phyloP scores from a whole-genome alignment of 768 basidiomycete species.

The Lentinus brumalis region DNA sequence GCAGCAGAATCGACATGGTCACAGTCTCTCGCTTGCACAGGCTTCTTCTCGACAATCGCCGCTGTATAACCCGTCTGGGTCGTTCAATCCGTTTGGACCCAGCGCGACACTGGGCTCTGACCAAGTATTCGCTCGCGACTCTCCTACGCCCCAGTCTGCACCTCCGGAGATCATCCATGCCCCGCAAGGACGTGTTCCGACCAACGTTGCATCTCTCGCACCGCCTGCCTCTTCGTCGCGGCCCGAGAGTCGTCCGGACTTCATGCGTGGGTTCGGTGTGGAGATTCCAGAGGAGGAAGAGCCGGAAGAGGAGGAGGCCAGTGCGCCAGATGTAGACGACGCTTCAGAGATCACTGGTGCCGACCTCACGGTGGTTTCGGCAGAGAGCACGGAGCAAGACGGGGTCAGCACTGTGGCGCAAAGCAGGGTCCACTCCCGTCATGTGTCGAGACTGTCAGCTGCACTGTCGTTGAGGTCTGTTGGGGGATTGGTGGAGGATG shows the following conservation, averaged over 20 bases:
- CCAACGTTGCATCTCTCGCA: slow-evolving; percentile 46
- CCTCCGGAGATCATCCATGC: slow-evolving; percentile 43
- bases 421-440: slow-evolving; percentile 65
- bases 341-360: slow-evolving; percentile 33
- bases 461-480: slow-evolving; percentile 67
- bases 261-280: slow-evolving; percentile 76
- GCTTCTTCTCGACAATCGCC: slow-evolving; percentile 42
- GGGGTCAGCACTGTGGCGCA: slow-evolving; percentile 49
- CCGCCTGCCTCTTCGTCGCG: slow-evolving; percentile 48
- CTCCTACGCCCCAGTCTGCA: slow-evolving; percentile 29
- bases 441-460: slow-evolving; percentile 67
- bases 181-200: slow-evolving; percentile 57
- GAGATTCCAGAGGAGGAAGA: slow-evolving; percentile 80
- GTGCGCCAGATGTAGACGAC: slow-evolving; percentile 37
- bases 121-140: slow-evolving; percentile 31
- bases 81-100: slow-evolving; percentile 70
- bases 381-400: slow-evolving; percentile 36
- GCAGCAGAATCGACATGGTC: slow-evolving; percentile 61
- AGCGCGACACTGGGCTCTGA: slow-evolving; percentile 57
- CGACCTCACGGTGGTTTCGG: slow-evolving; percentile 18
- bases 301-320: slow-evolving; percentile 50
- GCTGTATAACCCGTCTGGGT: slow-evolving; percentile 38
- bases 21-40: slow-evolving; percentile 73
- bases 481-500: slow-evolving; percentile 40
- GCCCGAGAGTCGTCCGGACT: slow-evolving; percentile 66